Evolutionary conservation across 73 alveolate genomes (phyloP), one percentile per base, ranked within the genome.

Genomic region (Urostyla sp.): DNA sequence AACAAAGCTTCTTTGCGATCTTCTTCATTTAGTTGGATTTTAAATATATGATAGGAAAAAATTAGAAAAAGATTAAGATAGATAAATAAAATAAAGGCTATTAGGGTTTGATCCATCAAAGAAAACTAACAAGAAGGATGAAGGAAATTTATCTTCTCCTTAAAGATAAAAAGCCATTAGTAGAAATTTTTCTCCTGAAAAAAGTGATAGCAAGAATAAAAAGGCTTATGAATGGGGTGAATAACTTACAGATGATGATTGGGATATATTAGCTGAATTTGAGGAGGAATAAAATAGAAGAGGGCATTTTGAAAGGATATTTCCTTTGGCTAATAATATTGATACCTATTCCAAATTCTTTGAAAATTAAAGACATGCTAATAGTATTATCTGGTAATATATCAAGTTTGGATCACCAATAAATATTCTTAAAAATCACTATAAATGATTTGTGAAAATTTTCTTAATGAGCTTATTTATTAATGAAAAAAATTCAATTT

Each of bases 1-100:
- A 67, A 95, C 98, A n/a, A 80, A 82, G 61, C 90, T 94, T 43
- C 74, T 96, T 53, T 76, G 97, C 31, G 98, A 92, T 78, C 89
- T 91, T 36, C 87, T 91, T 51, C 87, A 90, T 72, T 48, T 94
- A 18, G 73, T 73, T 10, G 85, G 85, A 28, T 1, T 52, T 28
- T 5, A 27, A 20, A 20, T 51, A 32, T 73, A 51, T 35, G 85
- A 73, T 51, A 7, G 85, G 13, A 73, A 73, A 61, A 48, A 50
- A 30, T 49, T 52, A 34, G 85, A 73, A 21, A 73, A 73, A 53
- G 85, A 73, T 49, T 36, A 73, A 44, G 85, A 49, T 20, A 49
- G 54, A 36, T 52, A 52, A 43, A 73, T 34, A 13, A 73, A 73
- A 38, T 21, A 73, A 34, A 73, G 85, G 40, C 61, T 73, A 0